phyloP scores from a whole-genome alignment of 2,329 filamentous ascomycete genomes.

The Chalaropsis ovoidea region DNA sequence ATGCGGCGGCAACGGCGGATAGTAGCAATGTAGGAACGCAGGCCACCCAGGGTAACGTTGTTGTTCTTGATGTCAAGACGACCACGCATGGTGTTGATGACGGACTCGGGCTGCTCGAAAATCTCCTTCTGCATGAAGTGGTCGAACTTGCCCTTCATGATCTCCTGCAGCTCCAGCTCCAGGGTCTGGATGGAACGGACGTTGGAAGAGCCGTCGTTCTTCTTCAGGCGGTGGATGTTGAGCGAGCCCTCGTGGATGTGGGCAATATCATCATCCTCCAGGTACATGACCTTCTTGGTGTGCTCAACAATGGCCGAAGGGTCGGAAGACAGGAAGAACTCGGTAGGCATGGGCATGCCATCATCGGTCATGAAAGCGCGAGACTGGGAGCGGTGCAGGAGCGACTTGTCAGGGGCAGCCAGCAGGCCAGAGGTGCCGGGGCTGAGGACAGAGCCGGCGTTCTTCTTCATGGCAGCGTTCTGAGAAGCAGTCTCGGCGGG shows the following conservation, averaged over 20 bases:
- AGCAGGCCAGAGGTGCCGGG: constrained; percentile 54
- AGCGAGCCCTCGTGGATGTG: constrained; percentile 98
- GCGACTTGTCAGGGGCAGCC: constrained; percentile 89
- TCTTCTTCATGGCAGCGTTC: constrained; percentile 93
- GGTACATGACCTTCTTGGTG: constrained; percentile 99
- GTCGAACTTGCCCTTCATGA: constrained; percentile 99
- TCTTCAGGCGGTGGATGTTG: constrained; percentile 96
- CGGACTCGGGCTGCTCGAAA: constrained; percentile 98
- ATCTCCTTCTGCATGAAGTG: constrained; percentile 99
- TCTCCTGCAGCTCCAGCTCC: constrained; percentile 97
- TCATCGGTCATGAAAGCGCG: constrained; percentile 98
- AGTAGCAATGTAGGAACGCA: constrained; percentile 91
- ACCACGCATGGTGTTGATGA: constrained; percentile 99
- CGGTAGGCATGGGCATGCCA: constrained; percentile 91
- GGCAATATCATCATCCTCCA: constrained; percentile 98
- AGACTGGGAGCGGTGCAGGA: constrained; percentile 95
- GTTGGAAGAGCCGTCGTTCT: constrained; percentile 93
- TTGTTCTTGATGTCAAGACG: constrained; percentile 90
- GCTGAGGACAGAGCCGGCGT: constrained; percentile 55
- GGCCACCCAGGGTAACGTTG: constrained; percentile 86
- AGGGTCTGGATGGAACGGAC: constrained; percentile 97
- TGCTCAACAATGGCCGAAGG: constrained; percentile 98
- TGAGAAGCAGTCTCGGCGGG: constrained; percentile 91
- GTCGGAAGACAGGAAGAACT: constrained; percentile 99
- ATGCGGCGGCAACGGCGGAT: constrained; percentile 94